These are phyloP conservation scores for Colletotrichum tropicale DNA, from an alignment of 2,329 filamentous ascomycete species.

Conservation along the genomic window DNA sequence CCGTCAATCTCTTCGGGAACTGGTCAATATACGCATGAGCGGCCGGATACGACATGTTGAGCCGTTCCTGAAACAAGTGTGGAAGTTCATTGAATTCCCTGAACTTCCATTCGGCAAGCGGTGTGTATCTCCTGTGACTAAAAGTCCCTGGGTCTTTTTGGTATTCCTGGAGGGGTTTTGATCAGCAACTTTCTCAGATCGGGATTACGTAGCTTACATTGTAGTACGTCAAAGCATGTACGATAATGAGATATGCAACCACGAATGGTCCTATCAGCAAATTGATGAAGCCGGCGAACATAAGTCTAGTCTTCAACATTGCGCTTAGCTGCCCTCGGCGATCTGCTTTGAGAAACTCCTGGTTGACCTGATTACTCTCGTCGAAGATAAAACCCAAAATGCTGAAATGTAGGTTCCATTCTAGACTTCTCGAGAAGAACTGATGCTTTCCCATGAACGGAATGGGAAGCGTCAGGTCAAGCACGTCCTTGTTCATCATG, in stretches of 20 bases:
- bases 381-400: slow-evolving; percentile 96
- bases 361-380: slow-evolving; percentile 83
- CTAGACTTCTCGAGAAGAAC: slow-evolving; percentile 85
- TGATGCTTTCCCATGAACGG: slow-evolving; percentile 82
- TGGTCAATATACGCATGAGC: slow-evolving; percentile 93
- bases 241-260: slow-evolving; percentile 82
- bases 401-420: slow-evolving; percentile 91
- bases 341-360: slow-evolving; percentile 83
- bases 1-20: slow-evolving; percentile 93
- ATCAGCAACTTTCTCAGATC: background rate
- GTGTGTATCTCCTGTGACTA: slow-evolving; percentile 89
- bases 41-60: slow-evolving; percentile 94
- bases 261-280: slow-evolving; percentile 86
- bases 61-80: slow-evolving; percentile 86
- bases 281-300: slow-evolving; percentile 85
- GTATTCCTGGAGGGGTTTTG: slow-evolving; percentile 70
- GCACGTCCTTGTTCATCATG: slow-evolving; percentile 93
- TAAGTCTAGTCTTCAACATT: slow-evolving; percentile 77
- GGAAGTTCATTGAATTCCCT: slow-evolving; percentile 96
- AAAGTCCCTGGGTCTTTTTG: slow-evolving; percentile 90
- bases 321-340: slow-evolving; percentile 80
- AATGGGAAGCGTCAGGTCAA: slow-evolving; percentile 84
- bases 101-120: slow-evolving; percentile 96
- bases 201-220: slow-evolving; percentile 60
- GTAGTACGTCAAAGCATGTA: slow-evolving; percentile 95